A percentile compares a stretch with the other conserved stretches of the same genome.
phyloP scores from a whole-genome alignment of 2,329 filamentous ascomycete species.

The Scolecobasidium constrictum region DNA sequence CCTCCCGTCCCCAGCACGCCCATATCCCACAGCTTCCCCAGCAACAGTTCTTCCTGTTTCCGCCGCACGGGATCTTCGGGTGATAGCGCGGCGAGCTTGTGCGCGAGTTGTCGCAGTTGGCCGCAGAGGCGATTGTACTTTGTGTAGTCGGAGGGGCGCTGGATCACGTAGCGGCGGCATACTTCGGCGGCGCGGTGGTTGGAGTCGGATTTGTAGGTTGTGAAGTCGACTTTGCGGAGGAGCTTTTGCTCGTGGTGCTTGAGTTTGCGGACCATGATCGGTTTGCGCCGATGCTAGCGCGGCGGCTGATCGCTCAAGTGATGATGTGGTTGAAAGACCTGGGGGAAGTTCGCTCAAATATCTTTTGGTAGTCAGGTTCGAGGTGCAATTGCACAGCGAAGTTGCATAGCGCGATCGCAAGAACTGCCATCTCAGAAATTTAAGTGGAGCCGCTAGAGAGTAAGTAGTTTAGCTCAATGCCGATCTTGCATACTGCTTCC shows the following conservation, averaged over 20 bases:
- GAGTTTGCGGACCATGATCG: conserved; percentile 85
- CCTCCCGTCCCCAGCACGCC: conserved; percentile 68
- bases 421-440: too few relatives aligned
- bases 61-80: conserved; percentile 68
- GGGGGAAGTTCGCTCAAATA: too few relatives aligned
- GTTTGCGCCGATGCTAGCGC: too few relatives aligned
- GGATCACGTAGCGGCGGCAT: conserved; percentile 78
- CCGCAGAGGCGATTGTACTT: conserved; percentile 35
- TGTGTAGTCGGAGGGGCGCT: conserved; percentile 76
- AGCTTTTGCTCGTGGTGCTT: conserved; percentile 97
- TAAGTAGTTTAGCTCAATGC: too few relatives aligned
- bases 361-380: too few relatives aligned
- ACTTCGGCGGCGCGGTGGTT: conserved; percentile 74
- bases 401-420: too few relatives aligned
- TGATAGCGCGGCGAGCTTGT: conserved; percentile 70
- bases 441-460: too few relatives aligned
- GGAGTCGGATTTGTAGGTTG: conserved; percentile 83
- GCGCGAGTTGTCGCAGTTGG: conserved; percentile 79
- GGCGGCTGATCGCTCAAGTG: too few relatives aligned
- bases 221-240: conserved; percentile 84
- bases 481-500: too few relatives aligned
- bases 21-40: conserved; percentile 91
- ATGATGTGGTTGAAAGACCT: too few relatives aligned
- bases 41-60: conserved; percentile 74
- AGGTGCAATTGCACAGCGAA: too few relatives aligned